Base-by-base conservation (phyloP, 2,329 filamentous ascomycete genomes). In the Nemania sp. region DNA sequence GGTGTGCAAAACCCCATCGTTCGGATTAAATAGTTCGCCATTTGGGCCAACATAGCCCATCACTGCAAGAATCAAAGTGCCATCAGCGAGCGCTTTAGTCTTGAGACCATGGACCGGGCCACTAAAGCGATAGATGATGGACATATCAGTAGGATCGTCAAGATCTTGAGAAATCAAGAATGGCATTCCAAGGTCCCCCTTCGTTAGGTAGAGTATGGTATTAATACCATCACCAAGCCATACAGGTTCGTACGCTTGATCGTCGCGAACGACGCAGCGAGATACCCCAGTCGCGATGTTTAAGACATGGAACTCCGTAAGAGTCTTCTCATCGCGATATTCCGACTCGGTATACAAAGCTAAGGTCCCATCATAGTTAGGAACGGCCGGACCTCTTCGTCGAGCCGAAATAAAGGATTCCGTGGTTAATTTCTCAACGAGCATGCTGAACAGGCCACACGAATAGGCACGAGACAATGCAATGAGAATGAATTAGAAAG, bases 271-370 rank as follows among this genome's bases (percentile, higher is more conserved):
- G 42, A 71, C 57, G 41, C 57, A 60, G 7, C 54, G 33, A 2
- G 66, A 70, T 6, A 49, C 45, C 6, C 68, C 68, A 1, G 63
- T 67, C 7, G 61, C 52, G 6, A 77, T 59, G 26, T 72, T 50
- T 50, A 75, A 62, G 17, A 75, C 55, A 9, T 68, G 64, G 37
- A 73, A 61, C 49, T 73, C 68, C 15, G 67, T 69, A 2, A 53
- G 47, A 14, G 64, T 67, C 37, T 67, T 63, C 12, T 64, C 61
- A 28, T 61, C 65, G 43, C 75, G 50, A 31, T 77, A 70, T 22
- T 68, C 69, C 5, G 71, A 69, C 40, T 77, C 61, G 15, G 73
- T 74, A 61, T 73, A 73, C 34, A 79, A 63, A 6, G 74, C 68
- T 11, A 72, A 69, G 4, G 73, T 68, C 49, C 75, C 74, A 50